Evolutionary conservation across 257 asterid genomes (phyloP).

Genomic region (Anisodus acutangulus): DNA sequence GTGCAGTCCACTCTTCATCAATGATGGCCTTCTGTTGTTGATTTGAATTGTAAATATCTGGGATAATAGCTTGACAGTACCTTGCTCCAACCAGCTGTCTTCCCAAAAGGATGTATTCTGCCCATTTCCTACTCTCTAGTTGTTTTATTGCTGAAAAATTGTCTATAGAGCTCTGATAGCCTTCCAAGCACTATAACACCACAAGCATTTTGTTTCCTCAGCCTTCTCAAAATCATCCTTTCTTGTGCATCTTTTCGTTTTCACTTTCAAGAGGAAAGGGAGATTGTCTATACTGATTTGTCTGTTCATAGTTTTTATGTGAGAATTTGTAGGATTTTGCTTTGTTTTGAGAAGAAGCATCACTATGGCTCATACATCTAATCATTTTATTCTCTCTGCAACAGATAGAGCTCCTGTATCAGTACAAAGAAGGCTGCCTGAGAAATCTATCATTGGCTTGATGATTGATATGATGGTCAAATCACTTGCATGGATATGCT

Average conservation of each 20-base stretch:
- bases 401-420: slow-evolving; percentile 45
- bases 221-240: background rate
- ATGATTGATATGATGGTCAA: slow-evolving; percentile 46
- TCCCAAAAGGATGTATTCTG: slow-evolving; percentile 9
- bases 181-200: background rate
- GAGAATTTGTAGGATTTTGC: slow-evolving; percentile 12
- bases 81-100: background rate
- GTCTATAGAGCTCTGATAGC: background rate
- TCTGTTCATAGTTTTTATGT: background rate
- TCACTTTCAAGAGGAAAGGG: slow-evolving; percentile 17
- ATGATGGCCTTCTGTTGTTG: background rate
- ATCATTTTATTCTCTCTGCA: slow-evolving; percentile 27
- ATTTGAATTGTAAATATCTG: background rate
- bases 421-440: slow-evolving; percentile 44
- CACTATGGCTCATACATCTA: background rate
- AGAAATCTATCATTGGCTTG: slow-evolving; percentile 42
- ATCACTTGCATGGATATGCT: slow-evolving; percentile 57
- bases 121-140: background rate
- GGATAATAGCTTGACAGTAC: background rate
- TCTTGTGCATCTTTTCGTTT: background rate
- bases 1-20: background rate
- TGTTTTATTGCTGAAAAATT: background rate
- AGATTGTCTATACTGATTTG: background rate
- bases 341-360: slow-evolving; percentile 23
- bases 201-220: background rate